Conservation (phyloP, 306 rosid species). For the Gleditsia sinensis region DNA sequence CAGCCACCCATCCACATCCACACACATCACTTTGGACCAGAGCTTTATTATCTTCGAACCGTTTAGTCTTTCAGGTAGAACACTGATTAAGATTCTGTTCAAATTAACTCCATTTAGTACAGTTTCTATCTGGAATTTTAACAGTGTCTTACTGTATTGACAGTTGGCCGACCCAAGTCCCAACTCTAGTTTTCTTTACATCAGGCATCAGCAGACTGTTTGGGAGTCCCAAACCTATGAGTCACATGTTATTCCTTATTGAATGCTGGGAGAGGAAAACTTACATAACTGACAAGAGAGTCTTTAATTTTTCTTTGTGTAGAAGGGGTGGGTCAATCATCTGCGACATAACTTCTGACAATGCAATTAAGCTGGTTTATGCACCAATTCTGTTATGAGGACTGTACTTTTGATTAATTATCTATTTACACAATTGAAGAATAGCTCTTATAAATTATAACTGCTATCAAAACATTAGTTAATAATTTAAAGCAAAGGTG, state of each 20-base stretch:
- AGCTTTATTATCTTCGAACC: slow-evolving; percentile 6
- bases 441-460: not conserved
- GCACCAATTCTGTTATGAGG: not conserved
- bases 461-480: not conserved
- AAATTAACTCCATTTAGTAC: not conserved
- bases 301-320: no score
- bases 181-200: no score
- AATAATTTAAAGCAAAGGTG: slow-evolving; percentile 10
- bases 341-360: not conserved
- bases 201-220: no score
- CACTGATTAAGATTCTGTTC: no score
- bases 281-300: no score
- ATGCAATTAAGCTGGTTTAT: not conserved
- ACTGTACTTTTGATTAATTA: not conserved
- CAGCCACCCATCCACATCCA: not conserved
- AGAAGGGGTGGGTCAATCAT: no score
- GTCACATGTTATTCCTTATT: no score
- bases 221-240: no score
- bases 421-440: not conserved
- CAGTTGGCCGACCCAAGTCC: not conserved
- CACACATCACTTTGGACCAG: slow-evolving; percentile 2
- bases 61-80: not conserved
- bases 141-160: not conserved
- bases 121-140: slow-evolving; percentile 7
- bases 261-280: no score